Percentiles rank a stretch among this genome's conserved stretches.
These are phyloP conservation scores for Malassezia caprae DNA, from an alignment of 1,284 basidiomycete genomes.

Conservation along the genomic window DNA sequence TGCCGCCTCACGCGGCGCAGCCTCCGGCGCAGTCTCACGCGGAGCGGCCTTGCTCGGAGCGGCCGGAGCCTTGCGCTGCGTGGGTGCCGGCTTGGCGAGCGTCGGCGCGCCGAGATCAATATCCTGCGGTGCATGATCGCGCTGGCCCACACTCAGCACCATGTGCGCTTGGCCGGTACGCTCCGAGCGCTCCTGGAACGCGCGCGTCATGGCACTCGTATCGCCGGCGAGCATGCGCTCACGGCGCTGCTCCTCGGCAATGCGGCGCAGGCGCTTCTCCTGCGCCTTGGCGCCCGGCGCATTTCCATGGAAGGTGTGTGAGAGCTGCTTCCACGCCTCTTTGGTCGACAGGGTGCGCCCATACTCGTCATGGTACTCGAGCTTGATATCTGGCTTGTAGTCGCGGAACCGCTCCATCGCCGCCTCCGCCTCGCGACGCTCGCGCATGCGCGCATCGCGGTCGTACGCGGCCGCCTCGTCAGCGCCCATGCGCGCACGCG, in stretches of 20 bases:
- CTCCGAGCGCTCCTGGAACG: conserved; percentile 38
- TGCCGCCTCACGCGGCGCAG: background rate
- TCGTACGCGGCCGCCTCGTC: conserved; percentile 76
- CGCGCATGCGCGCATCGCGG: conserved; percentile 59
- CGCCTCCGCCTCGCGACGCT: conserved; percentile 77
- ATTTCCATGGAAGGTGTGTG: conserved; percentile 46
- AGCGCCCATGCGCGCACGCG: conserved; percentile 54
- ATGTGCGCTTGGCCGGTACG: conserved; percentile 45
- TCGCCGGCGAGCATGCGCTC: conserved; percentile 46
- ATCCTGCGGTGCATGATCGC: conserved; percentile 39
- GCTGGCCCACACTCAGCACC: conserved; percentile 43
- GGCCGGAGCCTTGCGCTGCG: background rate
- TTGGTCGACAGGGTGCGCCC: conserved; percentile 80
- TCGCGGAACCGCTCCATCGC: conserved; percentile 73
- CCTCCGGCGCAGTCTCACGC: background rate
- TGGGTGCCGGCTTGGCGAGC: background rate
- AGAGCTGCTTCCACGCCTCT: conserved; percentile 55
- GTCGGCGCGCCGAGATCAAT: conserved; percentile 20
- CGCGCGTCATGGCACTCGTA: conserved; percentile 37
- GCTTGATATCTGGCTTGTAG: conserved; percentile 93
- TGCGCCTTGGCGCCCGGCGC: conserved; percentile 40
- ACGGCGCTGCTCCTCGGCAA: conserved; percentile 40
- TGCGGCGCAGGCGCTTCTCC: conserved; percentile 37
- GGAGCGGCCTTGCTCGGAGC: background rate
- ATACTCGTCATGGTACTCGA: conserved; percentile 83